Conservation (phyloP, 140 eudicot species). For the Erigeron philadelphicus region DNA sequence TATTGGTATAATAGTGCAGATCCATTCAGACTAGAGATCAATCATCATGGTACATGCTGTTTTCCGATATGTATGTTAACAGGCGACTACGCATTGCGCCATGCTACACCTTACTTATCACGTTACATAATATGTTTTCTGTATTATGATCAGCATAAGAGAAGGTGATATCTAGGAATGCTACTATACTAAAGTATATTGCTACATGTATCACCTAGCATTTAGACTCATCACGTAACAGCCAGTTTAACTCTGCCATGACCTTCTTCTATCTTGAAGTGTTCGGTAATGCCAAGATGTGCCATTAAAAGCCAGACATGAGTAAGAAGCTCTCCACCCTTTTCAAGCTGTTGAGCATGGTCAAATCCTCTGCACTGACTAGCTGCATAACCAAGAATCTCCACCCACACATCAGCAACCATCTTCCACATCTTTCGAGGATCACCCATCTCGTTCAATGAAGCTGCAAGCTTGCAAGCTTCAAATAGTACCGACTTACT, state of each 20-base stretch:
- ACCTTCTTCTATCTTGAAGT: slow-evolving; percentile 49
- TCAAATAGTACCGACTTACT: slow-evolving; percentile 54
- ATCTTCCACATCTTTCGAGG: slow-evolving; percentile 41
- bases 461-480: slow-evolving; percentile 50
- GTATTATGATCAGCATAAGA: neutral
- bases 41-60: too few relatives aligned
- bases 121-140: neutral
- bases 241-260: slow-evolving; percentile 46
- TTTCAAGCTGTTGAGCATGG: slow-evolving; percentile 54
- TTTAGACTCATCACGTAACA: slow-evolving; percentile 17
- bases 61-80: neutral
- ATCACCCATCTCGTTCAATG: slow-evolving; percentile 20
- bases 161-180: neutral
- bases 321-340: slow-evolving; percentile 56
- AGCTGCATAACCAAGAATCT: slow-evolving; percentile 49
- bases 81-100: neutral
- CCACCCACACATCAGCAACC: slow-evolving; percentile 51
- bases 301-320: slow-evolving; percentile 65
- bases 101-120: neutral
- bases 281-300: slow-evolving; percentile 53
- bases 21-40: neutral
- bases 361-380: slow-evolving; percentile 44
- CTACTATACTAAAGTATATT: neutral
- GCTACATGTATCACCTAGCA: neutral
- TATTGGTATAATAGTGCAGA: neutral